Evolutionary conservation across 139 green algal species (phyloP), one percentile per base, ranked within the genome.

Genomic region (Chlamydomonas schloesseri): DNA sequence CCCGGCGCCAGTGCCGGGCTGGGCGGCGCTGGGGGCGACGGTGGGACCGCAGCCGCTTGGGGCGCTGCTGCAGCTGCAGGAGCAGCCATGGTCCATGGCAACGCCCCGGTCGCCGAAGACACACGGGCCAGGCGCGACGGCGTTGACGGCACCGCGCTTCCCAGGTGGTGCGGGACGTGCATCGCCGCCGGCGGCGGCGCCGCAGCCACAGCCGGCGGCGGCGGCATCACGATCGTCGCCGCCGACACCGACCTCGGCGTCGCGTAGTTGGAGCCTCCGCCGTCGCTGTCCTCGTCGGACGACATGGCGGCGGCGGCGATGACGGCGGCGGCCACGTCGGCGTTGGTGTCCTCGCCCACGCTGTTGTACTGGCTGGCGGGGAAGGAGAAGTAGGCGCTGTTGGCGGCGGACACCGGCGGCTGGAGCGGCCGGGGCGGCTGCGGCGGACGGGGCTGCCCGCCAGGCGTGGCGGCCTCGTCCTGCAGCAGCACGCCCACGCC

Each of bases 101-200:
- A 31, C 55, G 55, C 29, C 6, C 31, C n/a, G 13, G 18, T 71
- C 17, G 75, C 75, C 17, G 10, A 42, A 14, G 75, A 71, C 24
- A 82, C 37, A 20, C 75, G 57, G 13, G 75, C 34, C 5, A 82
- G 75, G 15, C 75, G 75, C 6, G 75, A 82, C 23, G 75, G 34
- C 29, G 58, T 50, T 8, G 42, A 50, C 42, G 42, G 42, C 42
- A 71, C 58, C 24, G 37, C 24, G 29, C 75, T 5, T 58, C 58
- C 21, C 23, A 36, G 3, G 34, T 14, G n/a, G 10, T 31, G 62
- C 26, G 3, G n/a, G n/a, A n/a, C 42, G 42, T 50, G 42, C 42
- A 50, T 50, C 42, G 28, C 36, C 57, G 34, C 24, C 33, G 37
- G 1, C 28, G 36, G 23, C 75, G 75, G 4, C 75, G 60, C 23